Base-by-base conservation (phyloP, 352 stramenopile species). In the Phytophthora palmivora region DNA sequence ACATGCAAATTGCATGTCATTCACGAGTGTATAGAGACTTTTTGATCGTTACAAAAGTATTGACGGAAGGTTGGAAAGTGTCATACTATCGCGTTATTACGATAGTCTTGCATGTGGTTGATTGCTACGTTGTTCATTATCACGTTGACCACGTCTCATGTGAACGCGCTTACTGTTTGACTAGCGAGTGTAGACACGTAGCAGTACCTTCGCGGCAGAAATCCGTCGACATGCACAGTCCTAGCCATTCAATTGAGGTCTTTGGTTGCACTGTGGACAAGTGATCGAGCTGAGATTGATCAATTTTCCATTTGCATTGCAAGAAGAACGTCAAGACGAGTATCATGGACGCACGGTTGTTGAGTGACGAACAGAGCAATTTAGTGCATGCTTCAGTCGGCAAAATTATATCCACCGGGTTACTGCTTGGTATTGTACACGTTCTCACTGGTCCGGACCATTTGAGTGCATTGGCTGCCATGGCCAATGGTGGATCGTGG, bases 401-500 rank as follows among this genome's bases (percentile, higher is more conserved):
- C 9, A 77, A 76, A 22, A 73, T 81, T 51, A 70, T 76, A 59
- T 60, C 67, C 36, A 84, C 75, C 38, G 75, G 72, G 1, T 33
- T 81, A n/a, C 48, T 81, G 10, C 64, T 82, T 5, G 75, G 69
- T 11, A 52, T 82, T 8, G 60, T 84, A 19, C 75, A 84, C 57
- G 70, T 84, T 44, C 63, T 82, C 61, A 84, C 69, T n/a, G 67
- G 61, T 15, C 55, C 63, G 1, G 84, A 93, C 62, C 90, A 97
- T 63, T 74, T 97, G 10, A 88, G 78, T 28, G 85, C 88, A 11
- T 47, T 96, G 6, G 87, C 85, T n/a, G 92, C 90, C 49, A 75
- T 96, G 37, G 78, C 74, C 15, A 75, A 81, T 4, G 76, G 67
- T 32, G 79, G 74, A 7, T 89, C 74, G 24, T 85, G 63, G 52